These are phyloP conservation scores for Pestalotiopsis sp. DNA, from an alignment of 2,329 filamentous ascomycete genomes.

Conservation along the genomic window DNA sequence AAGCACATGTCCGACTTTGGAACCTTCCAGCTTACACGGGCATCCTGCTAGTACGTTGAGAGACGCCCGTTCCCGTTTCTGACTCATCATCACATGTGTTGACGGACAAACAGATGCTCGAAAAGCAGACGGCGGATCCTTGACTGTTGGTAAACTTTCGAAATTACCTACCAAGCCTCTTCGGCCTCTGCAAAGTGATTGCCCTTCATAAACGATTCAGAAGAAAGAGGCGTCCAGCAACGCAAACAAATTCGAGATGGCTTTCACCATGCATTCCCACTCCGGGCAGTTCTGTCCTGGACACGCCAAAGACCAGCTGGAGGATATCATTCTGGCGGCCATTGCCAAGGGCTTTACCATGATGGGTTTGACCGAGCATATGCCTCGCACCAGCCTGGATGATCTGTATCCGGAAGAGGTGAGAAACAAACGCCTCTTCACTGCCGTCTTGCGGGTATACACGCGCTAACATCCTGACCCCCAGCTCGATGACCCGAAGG, in stretches of 20 bases:
- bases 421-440: conserved; percentile 16
- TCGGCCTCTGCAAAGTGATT: neutral
- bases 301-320: conserved; percentile 84
- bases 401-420: conserved; percentile 96
- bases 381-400: conserved; percentile 72
- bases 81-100: neutral
- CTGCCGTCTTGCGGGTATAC: neutral
- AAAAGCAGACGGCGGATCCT: neutral
- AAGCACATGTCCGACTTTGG: neutral
- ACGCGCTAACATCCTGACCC: neutral
- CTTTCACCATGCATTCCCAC: conserved; percentile 97
- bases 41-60: neutral
- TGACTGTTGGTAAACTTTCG: neutral
- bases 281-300: conserved; percentile 95
- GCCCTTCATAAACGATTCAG: neutral
- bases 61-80: conserved; percentile 7
- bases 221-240: neutral
- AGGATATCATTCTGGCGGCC: conserved; percentile 80
- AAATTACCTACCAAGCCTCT: neutral
- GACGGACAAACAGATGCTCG: neutral
- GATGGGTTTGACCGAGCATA: conserved; percentile 92
- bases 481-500: conserved; percentile 52
- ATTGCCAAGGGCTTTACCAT: conserved; percentile 78
- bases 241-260: conserved; percentile 60
- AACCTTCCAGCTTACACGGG: neutral